phyloP scores from a whole-genome alignment of 495 filamentous ascomycete species.

The Parathielavia appendiculata region DNA sequence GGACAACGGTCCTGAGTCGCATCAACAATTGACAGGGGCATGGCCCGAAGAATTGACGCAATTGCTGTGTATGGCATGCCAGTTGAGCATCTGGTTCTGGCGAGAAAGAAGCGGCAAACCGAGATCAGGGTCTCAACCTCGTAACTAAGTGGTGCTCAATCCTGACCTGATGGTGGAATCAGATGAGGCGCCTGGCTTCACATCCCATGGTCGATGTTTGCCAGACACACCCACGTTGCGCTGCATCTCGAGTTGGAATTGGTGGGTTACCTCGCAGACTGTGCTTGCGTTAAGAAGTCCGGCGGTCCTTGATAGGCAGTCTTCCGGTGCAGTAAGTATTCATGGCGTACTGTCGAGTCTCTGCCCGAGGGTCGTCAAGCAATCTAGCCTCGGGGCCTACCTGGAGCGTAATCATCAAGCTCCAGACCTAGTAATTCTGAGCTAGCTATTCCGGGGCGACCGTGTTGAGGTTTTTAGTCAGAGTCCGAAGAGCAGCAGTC shows the following conservation, averaged over 20 bases:
- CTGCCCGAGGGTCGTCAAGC: too few relatives aligned
- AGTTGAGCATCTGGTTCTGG: too few relatives aligned
- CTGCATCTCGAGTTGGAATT: slow-evolving; percentile 1
- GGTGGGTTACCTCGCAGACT: background rate
- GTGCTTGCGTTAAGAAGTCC: background rate
- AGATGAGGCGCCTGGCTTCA: background rate
- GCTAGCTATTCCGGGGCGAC: too few relatives aligned
- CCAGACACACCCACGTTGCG: background rate
- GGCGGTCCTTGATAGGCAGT: background rate
- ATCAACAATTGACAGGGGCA: slow-evolving; percentile 6
- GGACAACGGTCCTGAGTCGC: background rate
- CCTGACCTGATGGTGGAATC: background rate
- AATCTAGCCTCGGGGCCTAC: too few relatives aligned
- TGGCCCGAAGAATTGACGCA: background rate
- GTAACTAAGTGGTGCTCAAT: background rate
- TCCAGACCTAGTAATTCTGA: too few relatives aligned
- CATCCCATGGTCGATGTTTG: too few relatives aligned
- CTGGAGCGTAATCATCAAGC: too few relatives aligned
- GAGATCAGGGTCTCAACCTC: background rate
- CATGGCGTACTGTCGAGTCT: background rate
- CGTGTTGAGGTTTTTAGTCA: too few relatives aligned
- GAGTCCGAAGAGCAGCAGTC: too few relatives aligned
- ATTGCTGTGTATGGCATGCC: slow-evolving; percentile 10
- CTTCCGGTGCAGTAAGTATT: background rate
- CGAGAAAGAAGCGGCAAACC: background rate